phyloP scores from a whole-genome alignment of 331 rosid genomes.

The Rosa hybrid region DNA sequence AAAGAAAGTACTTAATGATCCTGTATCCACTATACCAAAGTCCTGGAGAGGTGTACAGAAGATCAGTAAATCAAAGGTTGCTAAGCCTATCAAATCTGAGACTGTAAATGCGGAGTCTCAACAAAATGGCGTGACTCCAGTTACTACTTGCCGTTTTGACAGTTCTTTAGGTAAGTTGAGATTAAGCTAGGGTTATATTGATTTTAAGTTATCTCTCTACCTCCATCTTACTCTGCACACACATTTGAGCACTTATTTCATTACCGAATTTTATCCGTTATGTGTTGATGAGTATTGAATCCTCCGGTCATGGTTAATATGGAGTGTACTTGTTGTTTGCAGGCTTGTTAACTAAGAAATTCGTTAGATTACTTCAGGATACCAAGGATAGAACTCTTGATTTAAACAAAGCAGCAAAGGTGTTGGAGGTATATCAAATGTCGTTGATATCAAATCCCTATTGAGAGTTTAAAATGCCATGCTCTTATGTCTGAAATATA shows the following conservation, averaged over 20 bases:
- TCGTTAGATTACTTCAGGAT: constrained; percentile 54
- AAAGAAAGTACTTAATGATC: constrained; percentile 20
- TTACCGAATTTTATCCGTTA: neutral
- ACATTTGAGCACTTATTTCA: neutral
- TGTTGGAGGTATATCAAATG: constrained; percentile 57
- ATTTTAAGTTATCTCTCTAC: neutral
- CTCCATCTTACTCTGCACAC: neutral
- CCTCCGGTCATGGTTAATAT: constrained; percentile 7
- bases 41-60: constrained; percentile 32
- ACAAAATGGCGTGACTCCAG: constrained; percentile 32
- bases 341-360: constrained; percentile 88
- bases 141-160: constrained; percentile 63
- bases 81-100: constrained; percentile 47
- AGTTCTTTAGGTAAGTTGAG: constrained; percentile 75
- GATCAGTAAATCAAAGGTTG: constrained; percentile 38
- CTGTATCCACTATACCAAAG: constrained; percentile 28
- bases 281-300: neutral
- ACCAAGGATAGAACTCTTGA: constrained; percentile 75
- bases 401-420: constrained; percentile 62
- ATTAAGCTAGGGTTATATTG: neutral
- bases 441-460: constrained; percentile 6
- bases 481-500: neutral
- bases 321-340: constrained; percentile 27
- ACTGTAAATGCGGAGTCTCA: constrained; percentile 39
- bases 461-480: neutral